phyloP scores from a whole-genome alignment of 306 rosid genomes.

The Cyamopsis tetragonoloba region DNA sequence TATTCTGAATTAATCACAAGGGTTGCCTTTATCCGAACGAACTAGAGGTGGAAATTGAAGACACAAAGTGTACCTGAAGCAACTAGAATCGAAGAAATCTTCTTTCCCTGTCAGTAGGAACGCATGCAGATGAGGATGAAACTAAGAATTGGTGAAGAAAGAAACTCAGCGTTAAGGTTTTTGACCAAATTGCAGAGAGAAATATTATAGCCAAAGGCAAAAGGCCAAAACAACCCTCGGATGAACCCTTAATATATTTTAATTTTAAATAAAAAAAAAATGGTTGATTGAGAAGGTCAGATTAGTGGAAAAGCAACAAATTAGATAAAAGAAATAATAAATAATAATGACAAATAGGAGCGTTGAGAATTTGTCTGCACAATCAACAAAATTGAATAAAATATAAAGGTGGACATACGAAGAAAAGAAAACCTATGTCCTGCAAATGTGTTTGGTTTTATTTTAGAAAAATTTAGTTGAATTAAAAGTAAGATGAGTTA shows the following conservation, averaged over 20 bases:
- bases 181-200: slow-evolving; percentile 30
- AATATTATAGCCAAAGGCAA: slow-evolving; percentile 19
- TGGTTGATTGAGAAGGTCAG: slow-evolving; percentile 24
- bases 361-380: slow-evolving; percentile 3
- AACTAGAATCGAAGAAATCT: slow-evolving; percentile 20
- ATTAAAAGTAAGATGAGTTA: neutral
- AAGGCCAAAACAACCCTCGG: slow-evolving; percentile 27
- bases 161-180: slow-evolving; percentile 23
- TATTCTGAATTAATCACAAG: neutral
- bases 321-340: neutral
- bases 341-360: neutral
- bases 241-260: slow-evolving; percentile 17
- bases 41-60: neutral
- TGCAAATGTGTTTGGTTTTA: no score
- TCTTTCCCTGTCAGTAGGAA: neutral
- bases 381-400: slow-evolving; percentile 12
- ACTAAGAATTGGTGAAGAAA: slow-evolving; percentile 16
- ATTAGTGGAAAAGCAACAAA: slow-evolving; percentile 47
- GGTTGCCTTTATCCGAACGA: neutral
- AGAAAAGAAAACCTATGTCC: neutral
- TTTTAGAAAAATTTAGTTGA: no score
- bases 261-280: no score
- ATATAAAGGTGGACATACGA: slow-evolving; percentile 8
- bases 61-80: slow-evolving; percentile 31
- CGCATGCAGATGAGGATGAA: slow-evolving; percentile 30